Evolutionary conservation across 345 rosid genomes (phyloP).

Genomic region (Barbarea vulgaris): DNA sequence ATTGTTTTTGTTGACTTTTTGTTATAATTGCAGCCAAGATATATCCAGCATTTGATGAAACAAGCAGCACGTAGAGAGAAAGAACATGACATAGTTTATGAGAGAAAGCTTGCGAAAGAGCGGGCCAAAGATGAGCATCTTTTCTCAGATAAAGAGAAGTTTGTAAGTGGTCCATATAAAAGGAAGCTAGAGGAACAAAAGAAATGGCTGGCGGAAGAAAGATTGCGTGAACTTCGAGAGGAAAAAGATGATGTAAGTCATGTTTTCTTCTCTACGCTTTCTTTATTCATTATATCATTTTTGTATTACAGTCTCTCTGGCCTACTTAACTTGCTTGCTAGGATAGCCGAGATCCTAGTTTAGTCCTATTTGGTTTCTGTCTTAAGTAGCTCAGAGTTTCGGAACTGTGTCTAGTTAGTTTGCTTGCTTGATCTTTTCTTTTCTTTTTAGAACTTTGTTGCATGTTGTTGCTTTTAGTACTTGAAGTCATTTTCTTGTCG

Average conservation of each 20-base stretch:
- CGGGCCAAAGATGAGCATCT: conserved; percentile 84
- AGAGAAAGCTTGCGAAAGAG: conserved; percentile 84
- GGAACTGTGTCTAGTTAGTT: background rate
- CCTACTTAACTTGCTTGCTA: background rate
- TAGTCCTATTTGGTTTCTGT: background rate
- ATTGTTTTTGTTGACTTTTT: background rate
- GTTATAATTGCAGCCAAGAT: conserved; percentile 61
- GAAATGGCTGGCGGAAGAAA: conserved; percentile 77
- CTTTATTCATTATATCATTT: background rate
- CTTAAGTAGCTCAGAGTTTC: conserved; percentile 3
- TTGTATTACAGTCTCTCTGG: background rate
- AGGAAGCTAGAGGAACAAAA: conserved; percentile 86
- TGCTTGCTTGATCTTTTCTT: background rate
- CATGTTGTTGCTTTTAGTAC: background rate
- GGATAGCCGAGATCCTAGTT: background rate
- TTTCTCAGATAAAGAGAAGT: conserved; percentile 84
- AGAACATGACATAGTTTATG: conserved; percentile 78
- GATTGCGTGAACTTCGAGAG: conserved; percentile 68
- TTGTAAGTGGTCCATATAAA: conserved; percentile 72
- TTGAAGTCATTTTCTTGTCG: background rate
- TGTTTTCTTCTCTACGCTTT: background rate
- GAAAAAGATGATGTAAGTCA: conserved; percentile 87
- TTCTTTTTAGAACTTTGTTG: background rate
- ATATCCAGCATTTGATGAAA: conserved; percentile 62
- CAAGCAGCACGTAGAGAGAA: conserved; percentile 71